These are phyloP conservation scores for Aegilops speltoides DNA, from an alignment of 176 grass and related monocot genomes.

Conservation along the genomic window DNA sequence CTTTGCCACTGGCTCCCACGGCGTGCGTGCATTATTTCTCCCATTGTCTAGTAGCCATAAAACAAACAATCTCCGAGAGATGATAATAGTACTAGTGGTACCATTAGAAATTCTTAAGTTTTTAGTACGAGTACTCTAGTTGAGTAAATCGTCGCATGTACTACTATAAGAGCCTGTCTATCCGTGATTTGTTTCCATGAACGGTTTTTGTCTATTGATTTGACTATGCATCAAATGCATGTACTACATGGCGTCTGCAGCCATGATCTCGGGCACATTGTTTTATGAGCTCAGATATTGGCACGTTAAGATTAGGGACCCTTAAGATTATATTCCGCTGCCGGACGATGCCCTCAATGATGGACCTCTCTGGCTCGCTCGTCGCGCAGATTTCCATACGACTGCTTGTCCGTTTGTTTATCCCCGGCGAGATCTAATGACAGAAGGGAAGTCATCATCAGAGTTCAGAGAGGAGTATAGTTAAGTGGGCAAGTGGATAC, in stretches of 20 bases:
- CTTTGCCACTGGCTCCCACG: background rate
- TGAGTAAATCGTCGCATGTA: background rate
- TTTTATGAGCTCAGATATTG: constrained; percentile 4
- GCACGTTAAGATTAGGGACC: background rate
- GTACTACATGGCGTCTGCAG: background rate
- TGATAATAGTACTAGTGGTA: too few relatives aligned
- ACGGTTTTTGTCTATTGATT: background rate
- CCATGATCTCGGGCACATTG: background rate
- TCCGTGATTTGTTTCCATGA: background rate
- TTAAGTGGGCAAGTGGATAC: too few relatives aligned
- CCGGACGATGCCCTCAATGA: background rate
- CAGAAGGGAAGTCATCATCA: background rate
- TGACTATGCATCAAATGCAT: background rate
- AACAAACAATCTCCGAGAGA: too few relatives aligned
- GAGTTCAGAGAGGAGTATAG: background rate
- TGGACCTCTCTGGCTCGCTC: background rate
- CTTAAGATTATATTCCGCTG: background rate
- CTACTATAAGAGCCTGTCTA: too few relatives aligned
- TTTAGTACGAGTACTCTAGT: too few relatives aligned
- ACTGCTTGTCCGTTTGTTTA: background rate
- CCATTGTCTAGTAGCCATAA: too few relatives aligned
- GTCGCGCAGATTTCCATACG: too few relatives aligned
- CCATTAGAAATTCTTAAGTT: too few relatives aligned
- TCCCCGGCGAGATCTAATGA: background rate
- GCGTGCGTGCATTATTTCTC: background rate